A percentile compares a stretch with the other conserved stretches of the same genome.
Conservation (phyloP, 768 basidiomycete species). For the Cyclocybe cylindracea region DNA sequence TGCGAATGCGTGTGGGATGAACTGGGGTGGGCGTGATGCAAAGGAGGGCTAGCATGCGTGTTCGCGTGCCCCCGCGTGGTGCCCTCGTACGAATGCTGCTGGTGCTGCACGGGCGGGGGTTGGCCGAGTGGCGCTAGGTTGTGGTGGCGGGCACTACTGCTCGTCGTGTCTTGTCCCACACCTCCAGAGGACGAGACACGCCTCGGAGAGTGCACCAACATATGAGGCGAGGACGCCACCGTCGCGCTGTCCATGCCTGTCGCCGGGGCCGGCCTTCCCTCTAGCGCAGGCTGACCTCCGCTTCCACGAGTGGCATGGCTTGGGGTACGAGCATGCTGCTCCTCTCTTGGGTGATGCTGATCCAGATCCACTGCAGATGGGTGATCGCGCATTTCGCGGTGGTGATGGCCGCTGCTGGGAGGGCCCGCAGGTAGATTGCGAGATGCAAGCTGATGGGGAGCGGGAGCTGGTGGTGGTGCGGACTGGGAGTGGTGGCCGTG, state of each 20-base stretch:
- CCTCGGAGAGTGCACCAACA: slow-evolving; percentile 42
- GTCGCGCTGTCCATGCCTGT: slow-evolving; percentile 45
- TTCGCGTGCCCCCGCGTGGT: slow-evolving; percentile 22
- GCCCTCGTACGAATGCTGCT: slow-evolving; percentile 21
- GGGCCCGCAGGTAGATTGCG: background rate
- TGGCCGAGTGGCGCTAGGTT: slow-evolving; percentile 52
- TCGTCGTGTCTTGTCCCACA: too few species aligned
- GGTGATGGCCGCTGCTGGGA: slow-evolving; percentile 22
- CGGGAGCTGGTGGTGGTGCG: background rate
- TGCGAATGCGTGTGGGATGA: slow-evolving; percentile 44
- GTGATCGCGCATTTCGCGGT: slow-evolving; percentile 41
- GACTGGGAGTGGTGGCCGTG: background rate
- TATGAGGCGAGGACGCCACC: slow-evolving; percentile 44
- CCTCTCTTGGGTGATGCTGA: slow-evolving; percentile 20
- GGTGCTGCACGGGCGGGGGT: slow-evolving; percentile 39
- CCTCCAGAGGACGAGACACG: slow-evolving; percentile 29
- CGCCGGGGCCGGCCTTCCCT: slow-evolving; percentile 49
- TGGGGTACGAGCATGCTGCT: slow-evolving; percentile 44
- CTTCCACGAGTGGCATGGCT: slow-evolving; percentile 33
- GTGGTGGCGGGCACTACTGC: slow-evolving; percentile 33
- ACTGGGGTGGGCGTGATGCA: slow-evolving; percentile 42
- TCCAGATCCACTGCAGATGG: slow-evolving; percentile 45
- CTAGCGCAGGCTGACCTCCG: slow-evolving; percentile 43
- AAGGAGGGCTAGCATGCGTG: slow-evolving; percentile 39
- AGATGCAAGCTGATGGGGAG: background rate